These are phyloP conservation scores for Zalaria sp. DNA, from an alignment of 2,329 filamentous ascomycete genomes.

Conservation along the genomic window DNA sequence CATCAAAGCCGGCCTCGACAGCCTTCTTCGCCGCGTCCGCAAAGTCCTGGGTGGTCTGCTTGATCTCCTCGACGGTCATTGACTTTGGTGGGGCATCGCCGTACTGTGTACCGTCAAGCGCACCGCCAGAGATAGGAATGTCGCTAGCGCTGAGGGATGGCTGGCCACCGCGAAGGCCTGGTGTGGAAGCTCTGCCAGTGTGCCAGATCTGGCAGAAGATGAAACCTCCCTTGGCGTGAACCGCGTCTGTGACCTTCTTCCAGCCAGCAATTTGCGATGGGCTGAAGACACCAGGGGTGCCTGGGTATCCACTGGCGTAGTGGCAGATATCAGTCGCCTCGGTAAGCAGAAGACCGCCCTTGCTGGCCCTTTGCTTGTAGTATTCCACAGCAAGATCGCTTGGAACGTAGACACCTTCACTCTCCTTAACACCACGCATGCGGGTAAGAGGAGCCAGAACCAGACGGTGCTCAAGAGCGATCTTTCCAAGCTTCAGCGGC, in stretches of 20 bases:
- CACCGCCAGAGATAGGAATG: constrained; percentile 16
- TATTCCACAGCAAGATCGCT: constrained; percentile 29
- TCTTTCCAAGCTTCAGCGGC: constrained; percentile 16
- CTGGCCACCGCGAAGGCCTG: constrained; percentile 10
- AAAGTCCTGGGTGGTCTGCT: constrained; percentile 14
- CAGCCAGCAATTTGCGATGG: constrained; percentile 43
- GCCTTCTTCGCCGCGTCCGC: constrained; percentile 10
- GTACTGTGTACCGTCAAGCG: constrained; percentile 15
- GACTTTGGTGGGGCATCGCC: constrained; percentile 19
- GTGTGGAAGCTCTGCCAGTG: constrained; percentile 32
- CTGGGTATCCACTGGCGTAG: constrained; percentile 29
- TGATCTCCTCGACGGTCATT: constrained; percentile 23
- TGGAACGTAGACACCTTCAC: constrained; percentile 31
- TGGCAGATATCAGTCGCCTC: constrained; percentile 38
- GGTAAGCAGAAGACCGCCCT: constrained; percentile 38
- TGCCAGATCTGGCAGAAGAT: constrained; percentile 51
- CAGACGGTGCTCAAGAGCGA: constrained; percentile 23
- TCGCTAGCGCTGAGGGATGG: constrained; percentile 15
- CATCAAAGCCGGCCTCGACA: constrained; percentile 36
- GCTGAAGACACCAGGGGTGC: constrained; percentile 43
- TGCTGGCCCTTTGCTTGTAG: constrained; percentile 38
- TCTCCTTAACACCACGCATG: constrained; percentile 19
- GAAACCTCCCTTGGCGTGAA: constrained; percentile 48
- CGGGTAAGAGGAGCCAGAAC: constrained; percentile 25
- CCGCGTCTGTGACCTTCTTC: constrained; percentile 45